A percentile compares a stretch with the other conserved stretches of the same genome.
Conservation (phyloP, 768 basidiomycete genomes). For the Boletus rex-veris region DNA sequence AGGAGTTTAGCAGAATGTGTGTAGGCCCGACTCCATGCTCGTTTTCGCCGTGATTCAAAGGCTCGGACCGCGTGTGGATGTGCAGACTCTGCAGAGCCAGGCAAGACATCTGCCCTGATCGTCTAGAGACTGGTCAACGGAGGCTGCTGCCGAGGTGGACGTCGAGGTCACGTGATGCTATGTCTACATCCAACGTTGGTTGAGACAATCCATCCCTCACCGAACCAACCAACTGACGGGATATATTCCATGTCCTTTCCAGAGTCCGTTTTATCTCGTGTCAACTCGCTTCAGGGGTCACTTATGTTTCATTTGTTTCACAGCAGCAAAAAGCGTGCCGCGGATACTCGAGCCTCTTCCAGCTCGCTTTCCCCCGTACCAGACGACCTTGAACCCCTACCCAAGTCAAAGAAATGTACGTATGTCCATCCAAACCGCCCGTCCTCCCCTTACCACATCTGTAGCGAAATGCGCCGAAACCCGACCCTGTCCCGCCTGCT, state of each 20-base stretch:
- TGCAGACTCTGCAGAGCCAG: too few relatives aligned
- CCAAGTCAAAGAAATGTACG: conserved; percentile 50
- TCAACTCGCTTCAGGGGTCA: background rate
- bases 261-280: conserved; percentile 25
- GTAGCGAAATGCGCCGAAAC: conserved; percentile 74
- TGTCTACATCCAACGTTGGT: conserved; percentile 12
- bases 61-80: too few relatives aligned
- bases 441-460: background rate
- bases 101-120: too few relatives aligned
- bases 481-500: conserved; percentile 69
- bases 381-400: conserved; percentile 24
- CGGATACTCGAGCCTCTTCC: conserved; percentile 24
- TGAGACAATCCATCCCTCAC: conserved; percentile 8
- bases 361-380: conserved; percentile 34
- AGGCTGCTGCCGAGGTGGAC: too few relatives aligned
- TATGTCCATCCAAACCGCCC: background rate
- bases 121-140: too few relatives aligned
- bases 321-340: conserved; percentile 52
- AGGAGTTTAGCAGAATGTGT: too few relatives aligned
- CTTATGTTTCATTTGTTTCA: background rate
- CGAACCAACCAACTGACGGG: background rate
- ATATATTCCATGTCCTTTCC: background rate
- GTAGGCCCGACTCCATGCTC: too few relatives aligned
- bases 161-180: conserved; percentile 9
- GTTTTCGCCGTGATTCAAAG: too few relatives aligned